Conservation (phyloP, 345 rosid genomes). For the Syzygium jambos region DNA sequence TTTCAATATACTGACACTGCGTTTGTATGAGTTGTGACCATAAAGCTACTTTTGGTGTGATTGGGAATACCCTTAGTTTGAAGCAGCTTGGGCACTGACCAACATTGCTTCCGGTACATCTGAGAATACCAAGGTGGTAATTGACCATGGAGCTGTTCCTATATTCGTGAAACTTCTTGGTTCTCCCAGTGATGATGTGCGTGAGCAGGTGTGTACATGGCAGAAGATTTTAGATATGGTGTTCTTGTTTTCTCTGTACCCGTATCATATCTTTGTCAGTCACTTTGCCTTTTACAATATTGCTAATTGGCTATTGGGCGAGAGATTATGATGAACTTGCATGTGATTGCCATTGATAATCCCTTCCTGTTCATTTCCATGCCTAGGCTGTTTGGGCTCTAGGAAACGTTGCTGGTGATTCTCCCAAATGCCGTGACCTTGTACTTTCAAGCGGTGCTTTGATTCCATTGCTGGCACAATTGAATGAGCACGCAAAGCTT, state of each 20-base stretch:
- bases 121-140: slow-evolving; percentile 79
- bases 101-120: slow-evolving; percentile 91
- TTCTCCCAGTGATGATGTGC: slow-evolving; percentile 64
- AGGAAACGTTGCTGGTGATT: slow-evolving; percentile 45
- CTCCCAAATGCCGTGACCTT: slow-evolving; percentile 40
- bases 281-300: background rate
- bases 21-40: background rate
- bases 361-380: background rate
- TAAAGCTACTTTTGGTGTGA: background rate
- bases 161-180: slow-evolving; percentile 66
- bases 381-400: slow-evolving; percentile 45
- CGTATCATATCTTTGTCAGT: background rate
- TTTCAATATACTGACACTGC: background rate
- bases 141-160: slow-evolving; percentile 85
- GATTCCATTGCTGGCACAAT: slow-evolving; percentile 30
- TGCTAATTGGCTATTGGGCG: background rate
- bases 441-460: slow-evolving; percentile 32
- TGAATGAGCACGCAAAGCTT: slow-evolving; percentile 34
- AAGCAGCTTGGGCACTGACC: slow-evolving; percentile 90
- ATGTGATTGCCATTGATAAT: background rate
- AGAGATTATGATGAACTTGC: background rate
- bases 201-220: slow-evolving; percentile 54
- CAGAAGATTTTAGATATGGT: background rate
- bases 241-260: background rate
- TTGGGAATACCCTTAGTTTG: slow-evolving; percentile 37